Base-by-base conservation (phyloP, 1,284 basidiomycete genomes). In the Sanghuangporus baumii region DNA sequence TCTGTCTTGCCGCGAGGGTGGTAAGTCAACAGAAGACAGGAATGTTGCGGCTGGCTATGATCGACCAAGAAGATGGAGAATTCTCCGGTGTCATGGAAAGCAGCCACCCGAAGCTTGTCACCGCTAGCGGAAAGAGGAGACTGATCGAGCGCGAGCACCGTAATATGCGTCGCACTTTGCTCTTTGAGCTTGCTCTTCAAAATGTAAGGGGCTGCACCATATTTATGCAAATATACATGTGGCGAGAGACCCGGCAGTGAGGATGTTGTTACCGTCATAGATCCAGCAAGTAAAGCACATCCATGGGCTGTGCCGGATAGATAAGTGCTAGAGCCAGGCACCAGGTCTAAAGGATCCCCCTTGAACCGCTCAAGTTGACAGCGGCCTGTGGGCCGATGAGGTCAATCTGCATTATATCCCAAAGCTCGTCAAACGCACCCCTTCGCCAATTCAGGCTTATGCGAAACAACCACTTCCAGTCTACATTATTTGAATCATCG, bases 391-490 rank as follows among this genome's bases (percentile, higher is more conserved):
- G 16, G 31, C 59, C 46, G 31, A 41, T 54, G 16, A 47, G 54
- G n/a, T 23, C 43, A 61, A 57, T 59, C 57, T 16, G 14, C 36
- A 20, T 14, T 9, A 18, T 12, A 16, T 20, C 31, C 18, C 16
- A 40, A 46, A 54, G 26, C 51, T 43, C 20, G n/a, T 38, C 38
- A 14, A 41, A 68, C 79, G 67, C 69, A 90, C 89, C 89, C 73
- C 75, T 88, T 70, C 81, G 79, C 89, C 90, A 92, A 67, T 92
- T 91, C 7, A 82, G 83, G 69, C 87, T 90, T 65, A 91, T 88
- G 58, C 88, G 81, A 73, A 90, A 91, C 88, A 91, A 91, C 82
- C 83, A 88, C 73, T 89, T 90, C 89, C 89, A 92, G 69, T 89
- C 81, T 51, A 76, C 66, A 48, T 76, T 71, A n/a, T 79, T 75